Conservation (phyloP, 139 green algal genomes). For the Tetraselmis chui region DNA sequence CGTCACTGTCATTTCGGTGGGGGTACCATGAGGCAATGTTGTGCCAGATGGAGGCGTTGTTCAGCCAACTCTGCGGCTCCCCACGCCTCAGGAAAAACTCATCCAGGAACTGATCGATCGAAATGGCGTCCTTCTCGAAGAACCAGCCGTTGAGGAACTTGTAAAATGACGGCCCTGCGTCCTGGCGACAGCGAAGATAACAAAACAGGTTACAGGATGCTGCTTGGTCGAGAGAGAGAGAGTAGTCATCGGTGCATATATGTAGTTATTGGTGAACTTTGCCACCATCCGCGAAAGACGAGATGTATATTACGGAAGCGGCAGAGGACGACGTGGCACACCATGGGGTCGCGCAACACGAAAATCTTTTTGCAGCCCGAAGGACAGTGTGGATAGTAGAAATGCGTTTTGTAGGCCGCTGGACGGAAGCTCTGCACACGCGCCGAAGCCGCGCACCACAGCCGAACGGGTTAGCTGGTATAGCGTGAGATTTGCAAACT, state of each 20-base stretch:
- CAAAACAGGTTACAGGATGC: background rate
- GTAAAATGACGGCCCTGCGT: slow-evolving; percentile 36
- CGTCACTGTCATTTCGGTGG: slow-evolving; percentile 19
- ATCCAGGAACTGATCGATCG: slow-evolving; percentile 24
- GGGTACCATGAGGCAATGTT: slow-evolving; percentile 36
- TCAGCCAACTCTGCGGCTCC: slow-evolving; percentile 10
- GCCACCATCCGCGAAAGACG: too few species aligned
- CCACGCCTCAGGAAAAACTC: slow-evolving; percentile 27
- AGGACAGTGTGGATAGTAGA: slow-evolving; percentile 21
- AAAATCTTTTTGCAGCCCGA: slow-evolving; percentile 27
- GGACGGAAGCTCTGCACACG: too few species aligned
- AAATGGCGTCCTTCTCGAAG: slow-evolving; percentile 14
- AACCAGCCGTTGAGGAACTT: slow-evolving; percentile 36
- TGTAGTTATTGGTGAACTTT: too few species aligned
- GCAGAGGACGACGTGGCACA: background rate
- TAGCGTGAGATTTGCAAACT: too few species aligned
- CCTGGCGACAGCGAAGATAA: slow-evolving; percentile 14
- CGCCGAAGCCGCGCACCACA: too few species aligned
- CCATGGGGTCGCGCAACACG: slow-evolving; percentile 19
- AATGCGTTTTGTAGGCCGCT: slow-evolving; percentile 38
- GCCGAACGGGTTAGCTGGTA: too few species aligned
- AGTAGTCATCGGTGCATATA: slow-evolving; percentile 1
- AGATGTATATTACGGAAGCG: background rate
- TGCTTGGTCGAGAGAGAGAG: background rate
- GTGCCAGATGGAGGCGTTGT: slow-evolving; percentile 27